Conservation (phyloP, 2,329 filamentous ascomycete genomes). For the Pyrenophora graminea region DNA sequence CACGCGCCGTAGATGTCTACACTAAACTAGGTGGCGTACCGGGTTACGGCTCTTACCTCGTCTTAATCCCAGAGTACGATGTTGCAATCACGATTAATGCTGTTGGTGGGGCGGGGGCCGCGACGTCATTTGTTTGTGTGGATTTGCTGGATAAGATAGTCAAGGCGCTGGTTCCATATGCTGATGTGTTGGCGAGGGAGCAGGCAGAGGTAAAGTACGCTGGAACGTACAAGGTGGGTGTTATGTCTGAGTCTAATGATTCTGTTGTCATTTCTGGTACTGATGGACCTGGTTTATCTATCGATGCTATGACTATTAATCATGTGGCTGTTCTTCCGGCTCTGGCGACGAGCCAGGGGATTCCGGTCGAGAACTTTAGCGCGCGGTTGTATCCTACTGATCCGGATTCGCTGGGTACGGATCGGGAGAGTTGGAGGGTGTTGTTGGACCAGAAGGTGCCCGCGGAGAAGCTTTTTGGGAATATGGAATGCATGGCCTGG, state of each 20-base stretch:
- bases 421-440: conserved; percentile 25
- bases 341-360: conserved; percentile 16
- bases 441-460: conserved; percentile 17
- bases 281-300: conserved; percentile 25
- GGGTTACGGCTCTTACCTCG: conserved; percentile 26
- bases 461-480: conserved; percentile 18
- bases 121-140: conserved; percentile 12
- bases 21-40: conserved; percentile 32
- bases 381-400: conserved; percentile 29
- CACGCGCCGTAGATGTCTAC: conserved; percentile 30
- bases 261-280: conserved; percentile 2
- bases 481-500: conserved; percentile 29
- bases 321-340: conserved; percentile 18
- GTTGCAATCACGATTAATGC: conserved; percentile 29
- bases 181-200: conserved; percentile 23
- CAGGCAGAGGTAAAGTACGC: conserved; percentile 26
- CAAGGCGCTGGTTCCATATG: conserved; percentile 23
- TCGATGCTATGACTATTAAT: conserved; percentile 22
- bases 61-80: conserved; percentile 31
- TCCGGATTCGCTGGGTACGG: conserved; percentile 19
- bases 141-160: conserved; percentile 19
- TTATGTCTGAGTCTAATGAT: conserved; percentile 19
- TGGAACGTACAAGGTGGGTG: conserved; percentile 20
- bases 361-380: conserved; percentile 16
- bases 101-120: conserved; percentile 26